Percentiles rank a stretch among this genome's conserved stretches.
phyloP scores from a whole-genome alignment of 1,139 yeast genomes.

The Ogataea hybrid region DNA sequence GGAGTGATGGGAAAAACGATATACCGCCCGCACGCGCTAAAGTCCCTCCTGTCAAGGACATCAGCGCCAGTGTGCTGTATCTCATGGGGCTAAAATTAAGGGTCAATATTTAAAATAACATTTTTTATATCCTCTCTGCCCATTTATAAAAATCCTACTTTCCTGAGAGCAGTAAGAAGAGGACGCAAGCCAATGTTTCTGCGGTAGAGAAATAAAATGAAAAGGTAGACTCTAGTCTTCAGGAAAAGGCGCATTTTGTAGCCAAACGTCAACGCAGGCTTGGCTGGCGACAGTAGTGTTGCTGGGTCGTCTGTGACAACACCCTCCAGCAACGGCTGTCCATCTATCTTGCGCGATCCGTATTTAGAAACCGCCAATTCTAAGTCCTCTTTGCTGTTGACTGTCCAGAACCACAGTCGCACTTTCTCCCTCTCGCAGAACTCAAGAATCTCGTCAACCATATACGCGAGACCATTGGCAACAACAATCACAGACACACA shows the following conservation, averaged over 20 bases:
- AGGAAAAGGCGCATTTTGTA: slow-evolving; percentile 16
- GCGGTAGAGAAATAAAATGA: slow-evolving; percentile 21
- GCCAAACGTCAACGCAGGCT: slow-evolving; percentile 2
- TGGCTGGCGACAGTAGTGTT: slow-evolving; percentile 10
- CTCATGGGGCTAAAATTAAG: background rate
- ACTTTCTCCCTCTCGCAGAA: slow-evolving; percentile 39
- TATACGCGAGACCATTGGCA: slow-evolving; percentile 40
- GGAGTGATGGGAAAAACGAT: slow-evolving; percentile 8
- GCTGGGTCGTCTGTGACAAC: slow-evolving; percentile 31
- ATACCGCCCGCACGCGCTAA: slow-evolving; percentile 4
- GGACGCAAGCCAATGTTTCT: slow-evolving; percentile 24
- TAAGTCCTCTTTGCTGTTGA: slow-evolving; percentile 43
- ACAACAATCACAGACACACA: slow-evolving; percentile 33
- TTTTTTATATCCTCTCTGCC: slow-evolving; percentile 3
- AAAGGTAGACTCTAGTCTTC: slow-evolving; percentile 16
- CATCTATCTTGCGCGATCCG: background rate
- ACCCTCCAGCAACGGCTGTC: slow-evolving; percentile 23
- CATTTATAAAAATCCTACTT: slow-evolving; percentile 21
- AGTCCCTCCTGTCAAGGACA: background rate
- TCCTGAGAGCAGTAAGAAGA: slow-evolving; percentile 17
- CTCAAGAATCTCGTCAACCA: slow-evolving; percentile 35
- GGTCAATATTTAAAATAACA: background rate
- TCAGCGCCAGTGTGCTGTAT: background rate
- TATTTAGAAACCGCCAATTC: slow-evolving; percentile 13
- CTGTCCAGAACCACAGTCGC: slow-evolving; percentile 78